Evolutionary conservation across 225 moss, liverwort and hornwort species (phyloP).

Genomic region (Bryum argenteum): DNA sequence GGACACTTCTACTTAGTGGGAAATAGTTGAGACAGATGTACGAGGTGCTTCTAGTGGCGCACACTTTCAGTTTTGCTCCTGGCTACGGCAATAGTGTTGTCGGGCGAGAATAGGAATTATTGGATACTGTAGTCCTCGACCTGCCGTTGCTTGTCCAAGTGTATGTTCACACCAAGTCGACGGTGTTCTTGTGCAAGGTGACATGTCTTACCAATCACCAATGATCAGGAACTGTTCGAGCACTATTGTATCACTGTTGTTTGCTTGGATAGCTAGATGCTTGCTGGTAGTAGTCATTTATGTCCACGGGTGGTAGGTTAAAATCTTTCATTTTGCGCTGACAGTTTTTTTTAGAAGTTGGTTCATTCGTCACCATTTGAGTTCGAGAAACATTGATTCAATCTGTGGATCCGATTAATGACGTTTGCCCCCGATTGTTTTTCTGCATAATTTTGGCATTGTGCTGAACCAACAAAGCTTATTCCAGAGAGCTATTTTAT

Average conservation of each 20-base stretch:
- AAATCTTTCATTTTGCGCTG: too few relatives aligned
- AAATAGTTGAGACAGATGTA: constrained; percentile 43
- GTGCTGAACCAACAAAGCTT: too few relatives aligned
- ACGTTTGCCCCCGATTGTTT: too few relatives aligned
- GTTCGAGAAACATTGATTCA: too few relatives aligned
- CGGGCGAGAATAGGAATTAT: constrained; percentile 43
- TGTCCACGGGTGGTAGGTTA: too few relatives aligned
- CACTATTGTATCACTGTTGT: constrained; percentile 30
- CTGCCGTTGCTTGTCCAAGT: constrained; percentile 37
- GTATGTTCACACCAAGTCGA: constrained; percentile 39
- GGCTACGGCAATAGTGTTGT: constrained; percentile 44
- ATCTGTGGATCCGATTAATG: too few relatives aligned
- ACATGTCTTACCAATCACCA: constrained; percentile 23
- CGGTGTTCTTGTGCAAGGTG: constrained; percentile 38
- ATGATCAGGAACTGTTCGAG: constrained; percentile 33
- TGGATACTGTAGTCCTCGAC: constrained; percentile 30
- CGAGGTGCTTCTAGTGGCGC: constrained; percentile 52
- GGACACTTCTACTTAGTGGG: constrained; percentile 77
- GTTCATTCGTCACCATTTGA: too few relatives aligned
- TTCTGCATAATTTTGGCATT: too few relatives aligned
- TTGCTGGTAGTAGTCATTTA: too few relatives aligned
- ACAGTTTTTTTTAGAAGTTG: too few relatives aligned
- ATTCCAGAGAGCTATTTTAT: too few relatives aligned
- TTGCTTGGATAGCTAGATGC: constrained; percentile 12
- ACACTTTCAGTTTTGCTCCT: constrained; percentile 80